These are phyloP conservation scores for Limnanthes douglasii DNA, from an alignment of 345 rosid genomes.

Conservation along the genomic window DNA sequence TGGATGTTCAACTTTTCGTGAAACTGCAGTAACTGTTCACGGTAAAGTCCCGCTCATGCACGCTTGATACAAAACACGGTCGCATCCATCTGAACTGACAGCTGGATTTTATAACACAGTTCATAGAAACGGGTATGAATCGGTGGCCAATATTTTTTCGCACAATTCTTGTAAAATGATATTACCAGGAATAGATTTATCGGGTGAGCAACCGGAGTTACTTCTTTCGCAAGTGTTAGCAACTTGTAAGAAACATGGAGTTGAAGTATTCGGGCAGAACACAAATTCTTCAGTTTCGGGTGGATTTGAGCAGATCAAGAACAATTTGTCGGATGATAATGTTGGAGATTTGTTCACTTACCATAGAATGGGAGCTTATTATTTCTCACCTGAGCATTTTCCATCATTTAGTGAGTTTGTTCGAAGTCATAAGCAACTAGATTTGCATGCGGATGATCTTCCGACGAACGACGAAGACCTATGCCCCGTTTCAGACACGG, in stretches of 20 bases:
- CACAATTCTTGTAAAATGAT: slow-evolving; percentile 72
- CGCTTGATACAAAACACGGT: slow-evolving; percentile 51
- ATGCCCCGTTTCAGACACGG: no score
- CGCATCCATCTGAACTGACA: slow-evolving; percentile 66
- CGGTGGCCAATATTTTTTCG: slow-evolving; percentile 41
- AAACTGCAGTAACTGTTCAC: slow-evolving; percentile 18
- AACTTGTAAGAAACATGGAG: slow-evolving; percentile 50
- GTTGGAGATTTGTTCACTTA: slow-evolving; percentile 40
- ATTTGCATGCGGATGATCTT: slow-evolving; percentile 38
- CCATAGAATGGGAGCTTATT: slow-evolving; percentile 94
- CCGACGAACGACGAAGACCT: slow-evolving; percentile 19
- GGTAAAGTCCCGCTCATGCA: slow-evolving; percentile 68
- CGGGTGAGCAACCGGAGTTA: slow-evolving; percentile 44
- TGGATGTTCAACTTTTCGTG: slow-evolving; percentile 35
- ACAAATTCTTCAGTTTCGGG: slow-evolving; percentile 19
- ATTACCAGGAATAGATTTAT: slow-evolving; percentile 76
- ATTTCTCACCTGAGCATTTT: slow-evolving; percentile 92
- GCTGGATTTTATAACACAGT: slow-evolving; percentile 62
- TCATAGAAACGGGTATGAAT: slow-evolving; percentile 50
- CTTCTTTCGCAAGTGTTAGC: slow-evolving; percentile 39
- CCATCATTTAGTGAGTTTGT: slow-evolving; percentile 62
- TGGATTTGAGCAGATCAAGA: slow-evolving; percentile 54
- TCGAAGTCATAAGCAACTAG: slow-evolving; percentile 34
- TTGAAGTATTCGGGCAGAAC: slow-evolving; percentile 67
- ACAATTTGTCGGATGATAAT: slow-evolving; percentile 27